phyloP scores from a whole-genome alignment of 1,139 yeast species.

The Taphrina communis region DNA sequence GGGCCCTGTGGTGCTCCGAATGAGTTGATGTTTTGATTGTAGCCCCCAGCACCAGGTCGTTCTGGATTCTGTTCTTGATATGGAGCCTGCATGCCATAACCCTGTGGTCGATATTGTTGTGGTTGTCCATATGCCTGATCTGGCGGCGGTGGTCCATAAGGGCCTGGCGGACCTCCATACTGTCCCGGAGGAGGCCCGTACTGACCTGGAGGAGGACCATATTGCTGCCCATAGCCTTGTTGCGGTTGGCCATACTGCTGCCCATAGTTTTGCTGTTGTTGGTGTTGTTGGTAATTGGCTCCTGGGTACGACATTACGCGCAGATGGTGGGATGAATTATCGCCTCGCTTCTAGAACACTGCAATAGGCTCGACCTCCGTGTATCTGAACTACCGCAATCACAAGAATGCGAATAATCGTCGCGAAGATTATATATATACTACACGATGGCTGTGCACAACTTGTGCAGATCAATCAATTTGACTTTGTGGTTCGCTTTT shows the following conservation, averaged over 20 bases:
- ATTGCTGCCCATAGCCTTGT: conserved; percentile 20
- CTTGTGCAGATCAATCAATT: background rate
- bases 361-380: too few species aligned
- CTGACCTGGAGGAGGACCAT: conserved; percentile 1
- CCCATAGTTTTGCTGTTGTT: conserved; percentile 19
- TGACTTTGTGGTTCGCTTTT: background rate
- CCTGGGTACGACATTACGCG: conserved; percentile 35
- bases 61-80: conserved; percentile 29
- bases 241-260: conserved; percentile 14
- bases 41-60: conserved; percentile 38
- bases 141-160: conserved; percentile 5
- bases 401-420: too few species aligned
- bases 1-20: conserved; percentile 38
- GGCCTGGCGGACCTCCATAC: conserved; percentile 1
- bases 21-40: conserved; percentile 26
- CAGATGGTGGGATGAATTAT: background rate
- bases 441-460: background rate
- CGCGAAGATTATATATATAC: too few species aligned
- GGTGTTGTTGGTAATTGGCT: conserved; percentile 33
- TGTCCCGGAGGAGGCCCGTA: background rate
- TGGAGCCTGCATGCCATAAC: conserved; percentile 13
- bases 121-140: conserved; percentile 18
- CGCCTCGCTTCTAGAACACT: background rate
- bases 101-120: conserved; percentile 25
- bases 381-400: too few species aligned